Conservation (phyloP, 1,139 yeast genomes). For the Suhomyces anneliseae region DNA sequence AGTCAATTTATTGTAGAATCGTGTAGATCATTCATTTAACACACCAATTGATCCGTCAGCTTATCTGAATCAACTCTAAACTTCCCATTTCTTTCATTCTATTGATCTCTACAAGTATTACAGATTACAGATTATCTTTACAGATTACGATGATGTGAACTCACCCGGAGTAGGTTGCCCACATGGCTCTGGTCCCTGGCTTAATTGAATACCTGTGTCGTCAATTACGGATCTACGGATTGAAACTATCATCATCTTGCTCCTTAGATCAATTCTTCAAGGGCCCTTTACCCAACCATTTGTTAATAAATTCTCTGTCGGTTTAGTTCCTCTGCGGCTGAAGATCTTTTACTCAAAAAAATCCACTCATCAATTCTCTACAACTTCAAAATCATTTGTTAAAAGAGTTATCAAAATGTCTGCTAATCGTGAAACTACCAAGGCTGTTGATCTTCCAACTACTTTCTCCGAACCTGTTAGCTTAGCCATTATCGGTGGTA, state of each 20-base stretch:
- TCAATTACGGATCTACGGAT: neutral
- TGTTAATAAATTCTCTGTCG: neutral
- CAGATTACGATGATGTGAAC: constrained; percentile 2
- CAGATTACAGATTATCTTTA: neutral
- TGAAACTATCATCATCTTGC: too few relatives aligned
- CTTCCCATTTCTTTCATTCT: too few relatives aligned
- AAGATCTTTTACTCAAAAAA: neutral
- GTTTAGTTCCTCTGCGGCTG: neutral
- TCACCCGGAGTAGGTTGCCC: neutral
- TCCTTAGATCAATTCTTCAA: neutral
- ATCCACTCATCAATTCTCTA: neutral
- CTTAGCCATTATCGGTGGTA: constrained; percentile 93
- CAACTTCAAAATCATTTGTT: neutral
- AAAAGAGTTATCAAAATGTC: constrained; percentile 26
- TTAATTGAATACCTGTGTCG: neutral
- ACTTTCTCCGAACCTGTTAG: constrained; percentile 50
- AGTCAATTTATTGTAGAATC: too few relatives aligned
- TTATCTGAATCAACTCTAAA: too few relatives aligned
- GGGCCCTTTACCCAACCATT: neutral
- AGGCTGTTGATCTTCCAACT: constrained; percentile 36
- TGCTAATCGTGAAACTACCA: constrained; percentile 35
- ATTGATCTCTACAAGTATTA: neutral
- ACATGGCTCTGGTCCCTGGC: neutral
- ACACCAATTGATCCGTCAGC: too few relatives aligned
- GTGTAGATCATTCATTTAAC: too few relatives aligned